Evolutionary conservation across 2,329 filamentous ascomycete species (phyloP).

Genomic region (Laburnicola sp.): DNA sequence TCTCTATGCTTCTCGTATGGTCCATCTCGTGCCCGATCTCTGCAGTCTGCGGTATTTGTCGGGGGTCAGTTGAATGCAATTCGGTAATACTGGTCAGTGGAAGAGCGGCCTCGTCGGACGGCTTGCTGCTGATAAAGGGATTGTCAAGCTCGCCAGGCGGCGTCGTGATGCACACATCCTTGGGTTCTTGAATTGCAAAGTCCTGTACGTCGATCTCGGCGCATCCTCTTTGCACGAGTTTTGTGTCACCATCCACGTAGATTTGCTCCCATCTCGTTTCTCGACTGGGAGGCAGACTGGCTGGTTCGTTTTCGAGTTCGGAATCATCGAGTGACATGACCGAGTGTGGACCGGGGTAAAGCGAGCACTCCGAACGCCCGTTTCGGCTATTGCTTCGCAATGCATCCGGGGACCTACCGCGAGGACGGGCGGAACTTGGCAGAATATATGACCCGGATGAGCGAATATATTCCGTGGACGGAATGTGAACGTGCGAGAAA

Average conservation of each 20-base stretch:
- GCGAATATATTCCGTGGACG: slow-evolving; percentile 50
- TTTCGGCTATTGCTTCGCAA: slow-evolving; percentile 28
- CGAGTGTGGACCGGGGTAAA: slow-evolving; percentile 39
- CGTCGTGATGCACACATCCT: slow-evolving; percentile 42
- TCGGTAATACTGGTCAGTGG: slow-evolving; percentile 28
- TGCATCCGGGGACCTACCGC: slow-evolving; percentile 28
- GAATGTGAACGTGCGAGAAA: slow-evolving; percentile 36
- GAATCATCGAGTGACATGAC: slow-evolving; percentile 46
- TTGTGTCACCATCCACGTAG: slow-evolving; percentile 45
- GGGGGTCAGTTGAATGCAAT: slow-evolving; percentile 21
- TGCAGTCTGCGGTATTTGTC: slow-evolving; percentile 11
- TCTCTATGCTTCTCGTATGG: slow-evolving; percentile 25
- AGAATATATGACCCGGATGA: slow-evolving; percentile 52
- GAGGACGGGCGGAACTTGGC: slow-evolving; percentile 24
- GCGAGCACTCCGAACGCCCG: slow-evolving; percentile 41
- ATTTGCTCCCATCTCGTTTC: slow-evolving; percentile 46
- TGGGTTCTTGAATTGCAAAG: slow-evolving; percentile 36
- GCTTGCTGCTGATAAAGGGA: slow-evolving; percentile 30
- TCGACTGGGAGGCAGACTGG: slow-evolving; percentile 38
- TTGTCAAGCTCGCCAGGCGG: slow-evolving; percentile 37
- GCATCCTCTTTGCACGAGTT: slow-evolving; percentile 40
- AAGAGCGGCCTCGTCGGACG: slow-evolving; percentile 30
- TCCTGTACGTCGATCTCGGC: slow-evolving; percentile 38
- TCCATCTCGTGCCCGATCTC: slow-evolving; percentile 13
- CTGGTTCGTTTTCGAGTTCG: slow-evolving; percentile 42